phyloP scores from a whole-genome alignment of 495 filamentous ascomycete genomes.

The Cetradonia linearis region DNA sequence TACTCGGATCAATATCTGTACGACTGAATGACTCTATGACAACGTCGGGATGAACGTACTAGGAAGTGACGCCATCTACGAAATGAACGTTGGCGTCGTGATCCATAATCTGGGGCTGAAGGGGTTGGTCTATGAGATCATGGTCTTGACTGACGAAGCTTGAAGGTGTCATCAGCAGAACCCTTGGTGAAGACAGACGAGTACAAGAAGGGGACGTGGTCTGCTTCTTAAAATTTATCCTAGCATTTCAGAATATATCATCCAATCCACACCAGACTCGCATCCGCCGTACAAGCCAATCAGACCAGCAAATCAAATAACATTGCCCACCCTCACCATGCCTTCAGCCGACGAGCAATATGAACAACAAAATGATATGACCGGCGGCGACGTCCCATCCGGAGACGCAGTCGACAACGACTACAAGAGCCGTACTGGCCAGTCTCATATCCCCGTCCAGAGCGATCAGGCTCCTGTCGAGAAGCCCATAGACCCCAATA shows the following conservation, averaged over 20 bases:
- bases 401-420: constrained; percentile 30
- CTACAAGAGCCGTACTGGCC: constrained; percentile 35
- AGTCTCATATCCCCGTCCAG: constrained; percentile 40
- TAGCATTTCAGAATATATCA: not conserved
- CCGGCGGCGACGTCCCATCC: constrained; percentile 18
- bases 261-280: not conserved
- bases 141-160: not conserved
- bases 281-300: not conserved
- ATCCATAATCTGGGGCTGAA: not conserved
- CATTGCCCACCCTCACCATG: constrained; percentile 6
- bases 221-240: not conserved
- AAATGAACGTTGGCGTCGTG: not conserved
- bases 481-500: constrained; percentile 35
- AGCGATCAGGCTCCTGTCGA: constrained; percentile 41
- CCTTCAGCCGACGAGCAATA: constrained; percentile 28
- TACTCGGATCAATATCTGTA: not conserved
- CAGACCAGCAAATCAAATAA: not conserved
- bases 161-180: not conserved
- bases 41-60: not conserved
- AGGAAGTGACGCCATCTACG: not conserved
- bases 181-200: not conserved
- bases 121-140: constrained; percentile 7
- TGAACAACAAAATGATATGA: constrained; percentile 23
- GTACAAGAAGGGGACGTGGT: constrained; percentile 8
- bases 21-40: not conserved